Percentiles rank a stretch among this genome's conserved stretches.
Evolutionary conservation across 371 early-diverging fungal genomes (phyloP).

Genomic region (Rhizopus sp.): DNA sequence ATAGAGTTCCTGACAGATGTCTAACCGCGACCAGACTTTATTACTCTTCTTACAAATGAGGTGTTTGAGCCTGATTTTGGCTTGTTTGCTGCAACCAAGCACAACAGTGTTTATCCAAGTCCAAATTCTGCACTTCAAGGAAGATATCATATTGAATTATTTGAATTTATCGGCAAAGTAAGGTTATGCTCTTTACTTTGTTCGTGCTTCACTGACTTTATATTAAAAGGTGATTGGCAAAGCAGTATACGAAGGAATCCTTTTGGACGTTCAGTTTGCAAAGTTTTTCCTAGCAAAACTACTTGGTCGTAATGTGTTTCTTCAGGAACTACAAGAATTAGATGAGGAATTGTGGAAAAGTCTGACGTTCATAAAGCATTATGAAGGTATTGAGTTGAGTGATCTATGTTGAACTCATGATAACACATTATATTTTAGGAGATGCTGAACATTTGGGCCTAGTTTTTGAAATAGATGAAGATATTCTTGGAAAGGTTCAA

Average conservation of each 20-base stretch:
- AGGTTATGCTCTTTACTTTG: background rate
- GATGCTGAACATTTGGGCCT: constrained; percentile 63
- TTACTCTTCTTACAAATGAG: constrained; percentile 71
- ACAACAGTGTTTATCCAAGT: constrained; percentile 72
- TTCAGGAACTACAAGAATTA: constrained; percentile 83
- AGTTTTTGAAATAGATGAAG: constrained; percentile 69
- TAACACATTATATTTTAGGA: constrained; percentile 1
- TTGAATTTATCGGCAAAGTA: constrained; percentile 81
- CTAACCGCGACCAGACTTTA: constrained; percentile 68
- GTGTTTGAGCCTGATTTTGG: constrained; percentile 79
- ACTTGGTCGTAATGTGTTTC: constrained; percentile 70
- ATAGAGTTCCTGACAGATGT: constrained; percentile 26
- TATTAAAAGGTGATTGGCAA: constrained; percentile 72
- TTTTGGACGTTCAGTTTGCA: constrained; percentile 88
- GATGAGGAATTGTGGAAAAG: constrained; percentile 82
- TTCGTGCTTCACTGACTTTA: background rate
- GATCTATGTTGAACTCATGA: constrained; percentile 44
- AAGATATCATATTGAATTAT: constrained; percentile 59
- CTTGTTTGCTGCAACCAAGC: constrained; percentile 70
- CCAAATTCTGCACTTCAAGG: constrained; percentile 51
- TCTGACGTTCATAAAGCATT: constrained; percentile 80
- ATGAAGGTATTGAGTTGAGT: constrained; percentile 45
- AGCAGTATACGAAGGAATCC: constrained; percentile 87
- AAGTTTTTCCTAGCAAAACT: constrained; percentile 82
- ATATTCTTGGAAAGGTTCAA: constrained; percentile 51